Base-by-base conservation (phyloP, 139 green algal species). In the Zygnema circumcarinatum region DNA sequence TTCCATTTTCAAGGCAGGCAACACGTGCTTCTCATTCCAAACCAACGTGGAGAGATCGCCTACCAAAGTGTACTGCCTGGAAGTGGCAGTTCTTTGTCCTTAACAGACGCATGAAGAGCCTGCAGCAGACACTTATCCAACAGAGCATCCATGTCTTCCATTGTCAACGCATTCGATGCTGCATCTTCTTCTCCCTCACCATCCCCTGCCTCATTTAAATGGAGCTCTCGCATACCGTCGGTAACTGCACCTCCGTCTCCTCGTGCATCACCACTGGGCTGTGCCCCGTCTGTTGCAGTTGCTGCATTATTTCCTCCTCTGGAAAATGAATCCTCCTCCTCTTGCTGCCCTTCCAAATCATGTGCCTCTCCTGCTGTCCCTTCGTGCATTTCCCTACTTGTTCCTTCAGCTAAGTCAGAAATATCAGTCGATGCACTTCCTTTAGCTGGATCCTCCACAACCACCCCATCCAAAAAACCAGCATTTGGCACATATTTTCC, bases 11-110 rank as follows among this genome's bases (percentile, higher is more conserved):
- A n/a, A n/a, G n/a, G n/a, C n/a, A n/a, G n/a, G n/a, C n/a, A n/a
- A n/a, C n/a, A n/a, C n/a, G n/a, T n/a, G n/a, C n/a, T n/a, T n/a
- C n/a, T n/a, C n/a, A n/a, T n/a, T n/a, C n/a, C n/a, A n/a, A n/a
- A n/a, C n/a, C n/a, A n/a, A n/a, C n/a, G n/a, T n/a, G n/a, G n/a
- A n/a, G n/a, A n/a, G n/a, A n/a, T n/a, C n/a, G n/a, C 41, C 32
- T n/a, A 91, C 87, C 87, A 91, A 21, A 91, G 82, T n/a, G 72
- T 75, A 32, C 87, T 79, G 29, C 38, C 67, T 29, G 35, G 33
- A 21, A 91, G 41, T 0, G 87, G 87, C 87, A 91, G 67, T 76
- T 91, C 83, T 1, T 74, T 1, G 74, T 90, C 84, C 83, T 91
- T 91, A 32, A 91, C 67, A 35, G 40, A 72, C 0, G 67, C 72